Conservation (phyloP, 2,329 filamentous ascomycete genomes). For the Simplicillium aogashimaense region DNA sequence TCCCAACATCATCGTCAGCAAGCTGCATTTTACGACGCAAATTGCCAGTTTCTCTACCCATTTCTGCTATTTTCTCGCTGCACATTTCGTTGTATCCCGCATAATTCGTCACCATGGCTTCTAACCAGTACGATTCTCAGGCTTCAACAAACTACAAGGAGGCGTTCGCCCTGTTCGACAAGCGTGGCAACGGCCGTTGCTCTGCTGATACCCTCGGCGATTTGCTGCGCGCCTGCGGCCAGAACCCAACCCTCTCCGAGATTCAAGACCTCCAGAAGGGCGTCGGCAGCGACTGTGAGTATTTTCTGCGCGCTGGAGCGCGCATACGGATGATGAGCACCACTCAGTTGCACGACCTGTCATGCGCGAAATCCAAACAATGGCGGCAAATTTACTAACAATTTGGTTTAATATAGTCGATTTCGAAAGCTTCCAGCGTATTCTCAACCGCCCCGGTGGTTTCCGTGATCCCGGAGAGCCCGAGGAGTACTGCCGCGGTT, state of each 20-base stretch:
- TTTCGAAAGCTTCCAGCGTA: conserved; percentile 93
- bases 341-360: too few species aligned
- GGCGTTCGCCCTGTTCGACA: conserved; percentile 99
- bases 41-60: neutral
- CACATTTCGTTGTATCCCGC: conserved; percentile 6
- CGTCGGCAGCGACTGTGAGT: conserved; percentile 84
- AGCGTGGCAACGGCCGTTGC: conserved; percentile 93
- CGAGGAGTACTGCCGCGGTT: conserved; percentile 95
- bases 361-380: too few species aligned
- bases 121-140: conserved; percentile 47
- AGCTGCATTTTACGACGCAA: conserved; percentile 9
- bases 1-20: conserved; percentile 5
- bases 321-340: conserved; percentile 3
- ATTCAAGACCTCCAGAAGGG: conserved; percentile 87
- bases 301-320: neutral
- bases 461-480: conserved; percentile 98
- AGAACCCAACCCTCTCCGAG: conserved; percentile 93
- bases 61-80: neutral
- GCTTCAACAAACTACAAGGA: conserved; percentile 98
- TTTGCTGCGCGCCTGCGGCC: conserved; percentile 88
- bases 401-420: conserved; percentile 54
- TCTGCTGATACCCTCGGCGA: conserved; percentile 80
- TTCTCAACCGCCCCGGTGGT: conserved; percentile 93
- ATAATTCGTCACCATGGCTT: conserved; percentile 27
- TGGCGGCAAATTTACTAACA: too few species aligned